Evolutionary conservation across 2,329 filamentous ascomycete genomes (phyloP), one percentile per base, ranked within the genome.

Genomic region (Colletotrichum coccodes): DNA sequence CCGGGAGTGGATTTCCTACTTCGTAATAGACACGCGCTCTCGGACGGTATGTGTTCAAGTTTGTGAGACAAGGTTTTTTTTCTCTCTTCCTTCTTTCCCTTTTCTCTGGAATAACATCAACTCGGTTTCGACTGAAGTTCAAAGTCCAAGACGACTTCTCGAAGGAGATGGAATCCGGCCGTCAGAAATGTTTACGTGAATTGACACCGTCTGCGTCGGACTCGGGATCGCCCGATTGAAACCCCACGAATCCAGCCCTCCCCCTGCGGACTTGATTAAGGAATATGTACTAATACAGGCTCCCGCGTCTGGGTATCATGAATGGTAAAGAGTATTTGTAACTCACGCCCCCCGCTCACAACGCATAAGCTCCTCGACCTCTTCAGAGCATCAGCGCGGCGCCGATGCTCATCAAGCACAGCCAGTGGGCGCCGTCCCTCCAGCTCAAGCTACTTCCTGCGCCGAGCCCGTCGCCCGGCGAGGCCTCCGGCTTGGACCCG

Each of bases 401-500:
- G 30, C 72, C 65, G 53, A 81, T 62, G 28, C 72, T 76, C n/a
- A 76, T 61, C 34, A 79, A 70, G 56, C 79, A 78, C 9, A 82
- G 34, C 74, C 77, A 80, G 63, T 76, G 69, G 16, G 75, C 73
- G 6, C 74, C 76, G n/a, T 75, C 72, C 64, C 72, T 74, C 79
- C 77, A 82, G 64, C 71, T 71, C 47, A 82, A 60, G 16, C 74
- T 66, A 28, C 71, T 73, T 12, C 76, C 78, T 38, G 75, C 76
- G 28, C 76, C 76, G 28, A 81, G 72, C 4, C 81, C 81, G 60
- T 79, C 73, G 36, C 68, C 72, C 1, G 78, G 70, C 23, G 70
- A 71, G n/a, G 76, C 78, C 54, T 75, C 75, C 1, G 75, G 73
- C 59, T 74, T 73, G 30, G 72, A 68, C 40, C 75, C 73, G 64